Conservation (phyloP, 1,139 yeast genomes). For the Pichia sp. region DNA sequence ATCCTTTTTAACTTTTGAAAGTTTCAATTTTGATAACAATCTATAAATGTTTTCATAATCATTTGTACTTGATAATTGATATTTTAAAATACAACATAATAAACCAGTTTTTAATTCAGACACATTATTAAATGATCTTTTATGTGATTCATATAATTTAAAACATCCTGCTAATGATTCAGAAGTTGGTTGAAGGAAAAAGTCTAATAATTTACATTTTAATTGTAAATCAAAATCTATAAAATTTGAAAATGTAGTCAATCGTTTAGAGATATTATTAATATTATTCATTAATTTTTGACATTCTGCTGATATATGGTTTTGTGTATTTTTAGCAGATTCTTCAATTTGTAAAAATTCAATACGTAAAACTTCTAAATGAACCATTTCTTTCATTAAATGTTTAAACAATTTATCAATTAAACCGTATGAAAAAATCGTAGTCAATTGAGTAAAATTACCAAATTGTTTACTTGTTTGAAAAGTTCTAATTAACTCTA, state of each 20-base stretch:
- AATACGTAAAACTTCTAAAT: neutral
- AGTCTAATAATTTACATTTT: constrained; percentile 19
- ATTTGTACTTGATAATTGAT: constrained; percentile 17
- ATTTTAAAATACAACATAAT: constrained; percentile 23
- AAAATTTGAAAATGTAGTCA: constrained; percentile 4
- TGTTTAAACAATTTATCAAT: neutral
- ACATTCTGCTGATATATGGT: neutral
- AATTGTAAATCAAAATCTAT: constrained; percentile 12
- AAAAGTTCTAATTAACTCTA: neutral
- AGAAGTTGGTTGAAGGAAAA: constrained; percentile 20
- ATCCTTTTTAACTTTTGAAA: constrained; percentile 21
- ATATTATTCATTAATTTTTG: neutral
- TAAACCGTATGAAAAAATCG: neutral
- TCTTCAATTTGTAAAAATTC: neutral
- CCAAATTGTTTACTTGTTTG: no score
- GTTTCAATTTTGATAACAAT: constrained; percentile 21
- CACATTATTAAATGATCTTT: neutral
- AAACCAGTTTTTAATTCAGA: constrained; percentile 19
- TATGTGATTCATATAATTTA: constrained; percentile 7
- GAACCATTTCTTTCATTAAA: neutral
- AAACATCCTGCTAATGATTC: constrained; percentile 18
- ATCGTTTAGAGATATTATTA: neutral
- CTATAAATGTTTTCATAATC: constrained; percentile 13
- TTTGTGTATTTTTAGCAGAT: neutral
- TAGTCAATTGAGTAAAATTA: neutral